Conservation (phyloP, 495 filamentous ascomycete genomes). For the Lepidopterella palustris region DNA sequence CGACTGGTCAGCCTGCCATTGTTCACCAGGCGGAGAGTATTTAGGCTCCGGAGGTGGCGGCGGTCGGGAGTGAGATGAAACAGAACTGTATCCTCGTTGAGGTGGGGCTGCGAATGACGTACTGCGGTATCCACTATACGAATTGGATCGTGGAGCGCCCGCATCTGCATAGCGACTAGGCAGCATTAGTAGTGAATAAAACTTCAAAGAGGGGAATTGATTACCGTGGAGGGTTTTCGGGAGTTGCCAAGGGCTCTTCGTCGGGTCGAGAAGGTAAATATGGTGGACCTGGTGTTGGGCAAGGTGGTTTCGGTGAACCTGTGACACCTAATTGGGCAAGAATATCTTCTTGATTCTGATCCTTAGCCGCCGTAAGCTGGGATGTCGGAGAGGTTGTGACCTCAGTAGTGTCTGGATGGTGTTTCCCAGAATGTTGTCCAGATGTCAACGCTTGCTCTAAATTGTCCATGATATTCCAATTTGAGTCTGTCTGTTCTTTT, state of each 20-base stretch:
- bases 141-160: constrained; percentile 14
- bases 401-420: not conserved
- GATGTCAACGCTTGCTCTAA: constrained; percentile 30
- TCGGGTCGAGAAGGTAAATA: not conserved
- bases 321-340: constrained; percentile 36
- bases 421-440: not conserved
- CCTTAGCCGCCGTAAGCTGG: not conserved
- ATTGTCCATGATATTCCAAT: constrained; percentile 32
- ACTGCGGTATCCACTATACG: constrained; percentile 16
- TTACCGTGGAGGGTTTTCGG: not conserved
- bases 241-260: not conserved
- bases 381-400: not conserved
- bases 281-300: constrained; percentile 31
- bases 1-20: constrained; percentile 17
- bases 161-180: not conserved
- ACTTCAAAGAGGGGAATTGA: not conserved
- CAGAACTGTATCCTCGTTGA: constrained; percentile 21
- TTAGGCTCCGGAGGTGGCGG: constrained; percentile 13
- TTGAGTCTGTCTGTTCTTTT: constrained; percentile 17
- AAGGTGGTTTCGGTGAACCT: constrained; percentile 36
- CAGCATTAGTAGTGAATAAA: not conserved
- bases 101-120: constrained; percentile 2
- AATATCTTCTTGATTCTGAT: constrained; percentile 35
- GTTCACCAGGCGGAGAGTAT: constrained; percentile 14
- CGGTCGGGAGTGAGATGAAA: constrained; percentile 17